Base-by-base conservation (phyloP, 306 rosid species). In the apple (Malus domestica) region DNA sequence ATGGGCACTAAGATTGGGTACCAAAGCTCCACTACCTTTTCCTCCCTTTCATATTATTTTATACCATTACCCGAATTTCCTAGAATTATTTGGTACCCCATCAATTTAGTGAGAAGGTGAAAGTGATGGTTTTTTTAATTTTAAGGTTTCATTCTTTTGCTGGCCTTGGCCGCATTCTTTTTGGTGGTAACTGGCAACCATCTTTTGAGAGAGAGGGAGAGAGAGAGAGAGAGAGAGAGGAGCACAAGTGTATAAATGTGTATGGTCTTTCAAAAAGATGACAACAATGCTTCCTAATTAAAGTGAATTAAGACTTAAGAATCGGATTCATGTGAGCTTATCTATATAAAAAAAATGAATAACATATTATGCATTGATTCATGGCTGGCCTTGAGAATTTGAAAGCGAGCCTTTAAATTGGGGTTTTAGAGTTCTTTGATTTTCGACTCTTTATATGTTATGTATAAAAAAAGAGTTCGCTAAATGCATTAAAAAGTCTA, bases 121-220 rank as follows among this genome's bases (percentile, higher is more conserved):
- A 38, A 7, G 42, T 38, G 9, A 38, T 38, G 10, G 42, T 38
- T 1, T 38, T 38, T 38, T 38, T 38, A 6, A 1, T 38, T 38
- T 38, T 38, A 7, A 38, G 42, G 42, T 38, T 7, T 38, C 7
- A 38, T 38, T 7, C 42, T 38, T 38, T 87, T 85, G 74, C 86
- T 84, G 85, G 83, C 69, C 83, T 83, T 81, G 75, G 82, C 77
- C 83, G 85, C 75, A 54, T 38, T 60, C 2, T 38, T 38, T 38
- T 38, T 38, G 2, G 63, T 64, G 78, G 76, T 18, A 85, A 75
- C 42, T 81, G 51, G 68, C 8, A 52, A 72, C 51, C 40, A 25
- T 75, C 76, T 20, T 38, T 20, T 38, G 42, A 38, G 42, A 6
- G 40, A 35, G 40, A 1, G 61, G 67, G 68, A 35, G 40, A 35